A percentile compares a stretch with the other conserved stretches of the same genome.
Evolutionary conservation across 2,329 filamentous ascomycete genomes (phyloP).

Genomic region (Penicillium expansum): DNA sequence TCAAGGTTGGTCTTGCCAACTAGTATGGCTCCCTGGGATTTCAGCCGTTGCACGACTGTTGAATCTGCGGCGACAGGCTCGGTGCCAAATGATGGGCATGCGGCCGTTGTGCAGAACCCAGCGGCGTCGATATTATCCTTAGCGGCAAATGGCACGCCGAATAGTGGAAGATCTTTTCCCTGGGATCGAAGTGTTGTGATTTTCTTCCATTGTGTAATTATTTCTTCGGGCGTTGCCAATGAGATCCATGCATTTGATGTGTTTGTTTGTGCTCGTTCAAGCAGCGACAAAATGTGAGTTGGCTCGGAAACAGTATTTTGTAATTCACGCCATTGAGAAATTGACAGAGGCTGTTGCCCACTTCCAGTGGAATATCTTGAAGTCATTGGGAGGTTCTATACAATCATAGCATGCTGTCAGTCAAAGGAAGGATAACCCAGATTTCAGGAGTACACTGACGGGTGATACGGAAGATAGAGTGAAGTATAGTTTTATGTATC

Average conservation of each 20-base stretch:
- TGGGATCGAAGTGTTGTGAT: not conserved
- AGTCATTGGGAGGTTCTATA: not conserved
- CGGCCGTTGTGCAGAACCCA: not conserved
- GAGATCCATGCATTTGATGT: not conserved
- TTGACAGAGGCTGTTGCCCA: not conserved
- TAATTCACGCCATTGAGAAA: not conserved
- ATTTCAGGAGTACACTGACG: not conserved
- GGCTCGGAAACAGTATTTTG: not conserved
- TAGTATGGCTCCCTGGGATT: not conserved
- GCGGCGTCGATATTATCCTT: not conserved
- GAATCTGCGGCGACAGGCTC: not conserved
- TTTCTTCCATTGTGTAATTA: not conserved
- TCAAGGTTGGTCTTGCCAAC: not conserved
- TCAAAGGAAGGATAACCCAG: not conserved
- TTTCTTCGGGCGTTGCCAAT: not conserved
- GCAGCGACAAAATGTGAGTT: not conserved
- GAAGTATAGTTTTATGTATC: no score
- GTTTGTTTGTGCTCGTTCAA: not conserved
- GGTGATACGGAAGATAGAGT: not conserved
- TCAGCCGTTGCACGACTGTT: not conserved
- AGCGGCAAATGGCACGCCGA: not conserved
- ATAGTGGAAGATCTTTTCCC: not conserved
- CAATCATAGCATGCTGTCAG: not conserved
- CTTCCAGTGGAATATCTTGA: not conserved
- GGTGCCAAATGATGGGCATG: not conserved